Conservation (phyloP, 192 early-diverging fungal species). For the Backusella morwellensis region DNA sequence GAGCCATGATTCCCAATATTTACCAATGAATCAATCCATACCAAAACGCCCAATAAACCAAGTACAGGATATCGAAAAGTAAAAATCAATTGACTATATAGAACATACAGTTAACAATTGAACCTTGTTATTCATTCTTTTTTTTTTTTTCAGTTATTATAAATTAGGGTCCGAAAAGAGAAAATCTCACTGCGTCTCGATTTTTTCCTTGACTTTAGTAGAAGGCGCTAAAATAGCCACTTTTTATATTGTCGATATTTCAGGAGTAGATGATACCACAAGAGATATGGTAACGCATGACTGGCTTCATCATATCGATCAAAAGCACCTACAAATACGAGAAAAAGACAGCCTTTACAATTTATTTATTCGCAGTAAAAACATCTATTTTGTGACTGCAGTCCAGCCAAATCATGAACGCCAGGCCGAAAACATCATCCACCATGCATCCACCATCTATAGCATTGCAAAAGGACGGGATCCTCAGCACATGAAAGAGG, state of each 20-base stretch:
- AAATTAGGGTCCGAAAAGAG: neutral
- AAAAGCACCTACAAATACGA: neutral
- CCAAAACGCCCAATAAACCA: neutral
- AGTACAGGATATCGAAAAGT: constrained; percentile 1
- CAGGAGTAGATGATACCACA: neutral
- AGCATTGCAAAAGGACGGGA: neutral
- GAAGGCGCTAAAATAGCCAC: neutral
- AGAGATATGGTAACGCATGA: neutral
- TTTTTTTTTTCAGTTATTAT: neutral
- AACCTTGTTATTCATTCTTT: neutral
- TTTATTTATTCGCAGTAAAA: neutral
- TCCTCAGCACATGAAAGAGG: neutral
- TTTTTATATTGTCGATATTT: constrained; percentile 1
- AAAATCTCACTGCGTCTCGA: neutral
- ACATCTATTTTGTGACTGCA: neutral
- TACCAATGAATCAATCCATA: neutral
- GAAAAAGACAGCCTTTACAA: neutral
- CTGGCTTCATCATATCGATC: neutral
- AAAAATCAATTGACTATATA: neutral
- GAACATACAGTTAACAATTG: neutral
- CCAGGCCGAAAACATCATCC: neutral
- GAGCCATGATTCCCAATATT: neutral
- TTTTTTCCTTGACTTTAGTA: constrained; percentile 3
- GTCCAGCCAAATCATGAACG: neutral
- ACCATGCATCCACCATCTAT: neutral